Base-by-base conservation (phyloP, 2,329 filamentous ascomycete genomes). In the Capronia coronata region DNA sequence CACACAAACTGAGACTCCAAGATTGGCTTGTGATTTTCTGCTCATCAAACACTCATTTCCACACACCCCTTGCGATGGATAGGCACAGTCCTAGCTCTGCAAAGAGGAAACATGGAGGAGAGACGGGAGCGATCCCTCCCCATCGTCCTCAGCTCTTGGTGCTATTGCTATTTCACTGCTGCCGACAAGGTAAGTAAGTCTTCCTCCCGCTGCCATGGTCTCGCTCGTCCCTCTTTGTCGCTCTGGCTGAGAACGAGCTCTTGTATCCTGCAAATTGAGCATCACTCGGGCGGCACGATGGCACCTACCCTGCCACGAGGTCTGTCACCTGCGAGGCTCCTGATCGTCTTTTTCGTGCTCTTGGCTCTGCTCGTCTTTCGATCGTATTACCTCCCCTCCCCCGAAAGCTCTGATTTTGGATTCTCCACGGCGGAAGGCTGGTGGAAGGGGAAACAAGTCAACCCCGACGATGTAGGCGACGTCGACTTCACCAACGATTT, bases 231-330 rank as follows among this genome's bases (percentile, higher is more conserved):
- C n/a, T 34, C 14, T 14, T 3, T 8, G 1, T 11, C 11, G 9
- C 13, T 8, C 13, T 34, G 30, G 4, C 13, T 6, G 34, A 37
- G 18, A 13, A 42, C 21, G 25, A 23, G 21, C 40, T 2, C 21
- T 32, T 18, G 11, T 29, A 30, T 43, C 25, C 25, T 43, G n/a
- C 38, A 19, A 32, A 14, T n/a, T 9, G 23, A 14, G 21, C 38
- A 6, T 19, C 8, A 25, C 19, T 25, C 38, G 11, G 21, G 11
- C 19, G 25, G 19, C 14, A 32, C 22, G 30, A 56, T 56, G 50
- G 16, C 54, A n/a, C 18, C 49, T 35, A 38, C 54, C 23, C 42
- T 56, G 22, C 54, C 54, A 42, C 54, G 54, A 35, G 51, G 48
- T 7, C 23, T 51, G 19, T 42, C 48, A 7, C 53, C 50, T 22